Evolutionary conservation across 345 rosid genomes (phyloP).

Genomic region (Brassica cretica): DNA sequence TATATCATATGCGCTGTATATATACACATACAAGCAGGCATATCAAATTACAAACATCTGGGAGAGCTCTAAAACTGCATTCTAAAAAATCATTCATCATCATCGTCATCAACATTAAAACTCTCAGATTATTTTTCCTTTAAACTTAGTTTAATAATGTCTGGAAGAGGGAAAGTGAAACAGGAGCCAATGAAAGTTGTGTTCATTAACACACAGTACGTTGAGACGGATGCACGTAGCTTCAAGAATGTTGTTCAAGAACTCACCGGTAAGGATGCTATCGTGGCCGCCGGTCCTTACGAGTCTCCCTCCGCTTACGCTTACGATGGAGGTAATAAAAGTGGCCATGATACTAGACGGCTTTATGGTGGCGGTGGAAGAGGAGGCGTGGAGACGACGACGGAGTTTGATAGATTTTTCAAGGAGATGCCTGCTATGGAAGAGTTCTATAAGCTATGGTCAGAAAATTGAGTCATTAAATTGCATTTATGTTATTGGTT

Average conservation of each 20-base stretch:
- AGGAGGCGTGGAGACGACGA: constrained; percentile 37
- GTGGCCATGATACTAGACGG: constrained; percentile 12
- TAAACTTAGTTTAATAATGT: constrained; percentile 7
- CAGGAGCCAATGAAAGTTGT: constrained; percentile 49
- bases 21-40: constrained; percentile 7
- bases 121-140: neutral
- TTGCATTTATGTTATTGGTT: neutral
- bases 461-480: constrained; percentile 9
- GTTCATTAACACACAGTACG: constrained; percentile 48
- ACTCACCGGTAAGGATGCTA: constrained; percentile 56
- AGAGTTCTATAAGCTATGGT: constrained; percentile 39
- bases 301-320: constrained; percentile 17
- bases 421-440: constrained; percentile 47
- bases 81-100: constrained; percentile 17
- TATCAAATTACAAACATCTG: constrained; percentile 10
- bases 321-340: constrained; percentile 14
- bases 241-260: constrained; percentile 62
- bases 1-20: constrained; percentile 11
- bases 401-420: constrained; percentile 48
- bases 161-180: constrained; percentile 33
- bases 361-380: neutral
- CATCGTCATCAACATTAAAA: neutral
- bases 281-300: constrained; percentile 30
- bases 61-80: constrained; percentile 8
- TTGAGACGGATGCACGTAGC: constrained; percentile 50